These are phyloP conservation scores for Tinospora cordifolia DNA, from an alignment of 164 flowering plant genomes.

Conservation along the genomic window DNA sequence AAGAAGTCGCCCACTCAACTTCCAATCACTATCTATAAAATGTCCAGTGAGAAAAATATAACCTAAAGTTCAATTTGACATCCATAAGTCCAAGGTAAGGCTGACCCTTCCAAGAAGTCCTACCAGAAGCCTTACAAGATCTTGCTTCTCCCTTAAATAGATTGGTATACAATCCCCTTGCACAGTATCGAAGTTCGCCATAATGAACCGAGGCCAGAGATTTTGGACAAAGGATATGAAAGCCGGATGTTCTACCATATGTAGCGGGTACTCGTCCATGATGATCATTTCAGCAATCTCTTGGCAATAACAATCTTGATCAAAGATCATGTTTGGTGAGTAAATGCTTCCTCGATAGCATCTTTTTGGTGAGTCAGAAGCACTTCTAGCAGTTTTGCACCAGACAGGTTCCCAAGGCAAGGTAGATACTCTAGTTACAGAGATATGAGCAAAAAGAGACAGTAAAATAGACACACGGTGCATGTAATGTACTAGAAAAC, in stretches of 20 bases:
- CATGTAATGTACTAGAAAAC: neutral
- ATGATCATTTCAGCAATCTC: conserved; percentile 73
- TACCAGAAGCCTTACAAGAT: conserved; percentile 32
- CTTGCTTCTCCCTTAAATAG: conserved; percentile 48
- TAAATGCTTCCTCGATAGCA: conserved; percentile 31
- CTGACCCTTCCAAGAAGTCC: conserved; percentile 49
- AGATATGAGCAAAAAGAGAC: neutral
- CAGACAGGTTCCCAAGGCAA: conserved; percentile 51
- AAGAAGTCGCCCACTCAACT: conserved; percentile 49
- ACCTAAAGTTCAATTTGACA: conserved; percentile 45
- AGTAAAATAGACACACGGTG: neutral
- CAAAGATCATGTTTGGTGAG: conserved; percentile 26
- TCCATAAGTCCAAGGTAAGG: conserved; percentile 57
- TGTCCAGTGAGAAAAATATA: conserved; percentile 64
- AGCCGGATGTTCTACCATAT: conserved; percentile 64
- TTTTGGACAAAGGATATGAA: conserved; percentile 44
- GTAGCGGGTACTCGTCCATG: conserved; percentile 62
- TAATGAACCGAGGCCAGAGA: conserved; percentile 58
- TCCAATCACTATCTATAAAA: conserved; percentile 70
- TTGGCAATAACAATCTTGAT: conserved; percentile 46
- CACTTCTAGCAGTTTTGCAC: conserved; percentile 20
- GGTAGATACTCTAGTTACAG: neutral
- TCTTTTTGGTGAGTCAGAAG: conserved; percentile 40
- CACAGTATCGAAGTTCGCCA: conserved; percentile 40
- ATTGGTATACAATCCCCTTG: conserved; percentile 49